Evolutionary conservation across 352 stramenopile genomes (phyloP), one percentile per base, ranked within the genome.

Genomic region (Phytophthora quininea): DNA sequence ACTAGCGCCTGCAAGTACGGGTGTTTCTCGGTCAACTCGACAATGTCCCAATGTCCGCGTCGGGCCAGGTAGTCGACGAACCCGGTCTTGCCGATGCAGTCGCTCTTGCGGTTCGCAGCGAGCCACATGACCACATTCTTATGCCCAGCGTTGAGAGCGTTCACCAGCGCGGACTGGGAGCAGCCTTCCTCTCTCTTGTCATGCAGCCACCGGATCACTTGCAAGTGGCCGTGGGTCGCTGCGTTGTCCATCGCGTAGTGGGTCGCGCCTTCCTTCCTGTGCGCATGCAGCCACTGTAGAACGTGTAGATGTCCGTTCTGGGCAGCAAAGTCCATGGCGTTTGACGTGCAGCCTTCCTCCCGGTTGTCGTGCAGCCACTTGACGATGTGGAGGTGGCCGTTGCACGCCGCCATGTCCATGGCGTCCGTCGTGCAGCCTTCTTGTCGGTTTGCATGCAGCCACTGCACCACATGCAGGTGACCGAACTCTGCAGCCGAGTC

Each of bases 301-400:
- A 91, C 75, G 1, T 75, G 38, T n/a, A 92, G 59, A 40, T 92
- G 77, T 9, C 84, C 84, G 38, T 82, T 60, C 27, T 81, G 65
- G 0, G 84, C 80, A 0, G 84, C 84, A 68, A 87, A 88, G 62
- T 93, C 84, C 59, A 93, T 91, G 14, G 84, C 84, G 45, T 76
- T 71, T 7, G 58, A 59, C 14, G 80, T 89, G 62, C 80, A 90
- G n/a, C 82, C 82, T 60, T 91, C 82, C 2, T 14, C 69, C 3
- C 80, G 73, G 48, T 91, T 60, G 3, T 38, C 46, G n/a, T 93
- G 84, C 11, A 93, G 69, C 82, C 82, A 93, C 54, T 88, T 63
- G 7, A 91, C 77, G 24, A 88, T 67, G 0, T 67, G 30, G 19
- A 89, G 43, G 50, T 91, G 80, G 9, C 82, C 82, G 54, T 88